Base-by-base conservation (phyloP, 805 yeast species). In the Myxozyma neglecta region DNA sequence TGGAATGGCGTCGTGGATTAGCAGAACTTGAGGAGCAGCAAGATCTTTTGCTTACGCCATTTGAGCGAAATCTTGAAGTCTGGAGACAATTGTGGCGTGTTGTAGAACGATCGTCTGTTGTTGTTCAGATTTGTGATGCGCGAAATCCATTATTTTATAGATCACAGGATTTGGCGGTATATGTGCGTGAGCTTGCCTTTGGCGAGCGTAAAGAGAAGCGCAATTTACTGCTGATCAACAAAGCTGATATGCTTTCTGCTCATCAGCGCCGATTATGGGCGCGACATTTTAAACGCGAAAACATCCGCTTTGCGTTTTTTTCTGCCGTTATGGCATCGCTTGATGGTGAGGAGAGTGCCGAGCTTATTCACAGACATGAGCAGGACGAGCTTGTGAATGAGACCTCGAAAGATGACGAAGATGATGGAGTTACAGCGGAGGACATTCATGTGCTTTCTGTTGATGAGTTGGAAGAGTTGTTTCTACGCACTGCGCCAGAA, bases 71-170 rank as follows among this genome's bases (percentile, higher is more conserved):
- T 74, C 80, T 94, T 66, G 97, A 93, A 80, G 97, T 94, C 61
- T 94, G 99, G 99, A 86, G 94, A 73, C 99, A 94, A 76, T 79
- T 94, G 67, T 94, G 99, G 99, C 84, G 99, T 77, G 99, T 94
- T 48, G 89, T 91, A 29, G 99, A 94, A 75, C 84, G 98, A 72
- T 89, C 94, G 29, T 97, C 93, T 74, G 80, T 94, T 70, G 85
- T 94, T 44, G 97, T 94, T 6, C 99, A 94, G 74, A 94, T 94
- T 78, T 98, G 94, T 35, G 99, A 94, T 77, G 98, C 97, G 11
- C 83, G 99, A 76, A 91, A 90, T 72, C 99, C 99, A 5, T 76
- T 92, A 61, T 79, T 90, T 63, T 94, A 90, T 78, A 83, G 98
- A 73, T 91, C 97, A 1, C 83, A 83, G 32, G 98, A 94, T 76